phyloP scores from a whole-genome alignment of 2,329 filamentous ascomycete genomes.

The Aspergillus ochraceoroseus region DNA sequence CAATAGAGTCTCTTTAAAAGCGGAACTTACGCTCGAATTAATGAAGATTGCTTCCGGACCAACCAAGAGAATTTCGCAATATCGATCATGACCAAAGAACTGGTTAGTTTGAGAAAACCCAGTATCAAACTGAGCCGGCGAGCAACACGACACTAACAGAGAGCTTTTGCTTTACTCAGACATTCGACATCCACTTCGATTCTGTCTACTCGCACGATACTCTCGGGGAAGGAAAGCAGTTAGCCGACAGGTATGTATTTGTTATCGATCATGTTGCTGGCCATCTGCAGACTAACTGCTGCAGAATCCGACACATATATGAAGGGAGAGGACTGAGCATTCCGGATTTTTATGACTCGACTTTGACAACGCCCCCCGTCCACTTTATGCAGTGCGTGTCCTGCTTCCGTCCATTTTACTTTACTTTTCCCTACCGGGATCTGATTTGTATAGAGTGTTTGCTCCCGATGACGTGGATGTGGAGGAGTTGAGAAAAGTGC shows the following conservation, averaged over 20 bases:
- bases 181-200: slow-evolving; percentile 10
- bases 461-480: slow-evolving; percentile 9
- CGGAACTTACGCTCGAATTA: no score
- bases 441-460: slow-evolving; percentile 6
- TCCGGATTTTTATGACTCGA: slow-evolving; percentile 21
- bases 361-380: slow-evolving; percentile 19
- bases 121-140: no score
- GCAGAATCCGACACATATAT: slow-evolving; percentile 11
- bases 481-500: slow-evolving; percentile 7
- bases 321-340: slow-evolving; percentile 16
- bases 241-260: slow-evolving; percentile 2
- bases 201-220: slow-evolving; percentile 5
- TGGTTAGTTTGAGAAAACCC: not conserved
- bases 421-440: no score
- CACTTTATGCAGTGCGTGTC: slow-evolving; percentile 20
- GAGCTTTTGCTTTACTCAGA: slow-evolving; percentile 1
- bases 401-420: no score
- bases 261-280: not conserved
- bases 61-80: no score
- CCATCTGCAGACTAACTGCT: not conserved
- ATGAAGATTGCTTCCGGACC: no score
- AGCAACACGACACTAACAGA: no score
- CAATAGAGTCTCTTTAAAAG: no score
- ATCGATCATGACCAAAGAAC: slow-evolving; percentile 9
- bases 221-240: slow-evolving; percentile 7